Percentiles rank a stretch among this genome's conserved stretches.
phyloP scores from a whole-genome alignment of 257 asterid species.

The Solanum corneliomulleri region DNA sequence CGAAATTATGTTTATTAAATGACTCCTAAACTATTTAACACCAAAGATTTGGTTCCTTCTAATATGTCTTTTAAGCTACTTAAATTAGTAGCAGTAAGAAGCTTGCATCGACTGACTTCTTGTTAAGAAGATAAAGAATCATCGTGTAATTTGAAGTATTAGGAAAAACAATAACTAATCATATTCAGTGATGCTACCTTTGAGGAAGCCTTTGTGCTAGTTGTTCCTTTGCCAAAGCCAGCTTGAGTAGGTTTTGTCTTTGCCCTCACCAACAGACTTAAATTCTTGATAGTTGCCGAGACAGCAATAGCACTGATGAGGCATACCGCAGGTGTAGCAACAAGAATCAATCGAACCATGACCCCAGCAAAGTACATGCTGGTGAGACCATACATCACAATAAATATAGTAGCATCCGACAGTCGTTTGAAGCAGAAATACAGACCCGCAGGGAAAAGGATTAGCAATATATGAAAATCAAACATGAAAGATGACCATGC shows the following conservation, averaged over 20 bases:
- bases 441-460: slow-evolving; percentile 95
- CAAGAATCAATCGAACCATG: slow-evolving; percentile 96
- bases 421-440: slow-evolving; percentile 98
- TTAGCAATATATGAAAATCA: slow-evolving; percentile 76
- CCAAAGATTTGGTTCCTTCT: background rate
- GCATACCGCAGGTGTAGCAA: slow-evolving; percentile 98
- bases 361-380: slow-evolving; percentile 99
- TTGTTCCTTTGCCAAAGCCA: slow-evolving; percentile 62
- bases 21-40: background rate
- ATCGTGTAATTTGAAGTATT: background rate
- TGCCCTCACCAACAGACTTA: slow-evolving; percentile 75
- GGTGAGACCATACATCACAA: slow-evolving; percentile 95
- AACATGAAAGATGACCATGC: slow-evolving; percentile 99
- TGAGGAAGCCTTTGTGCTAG: slow-evolving; percentile 59
- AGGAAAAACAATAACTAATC: background rate
- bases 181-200: slow-evolving; percentile 37
- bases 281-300: slow-evolving; percentile 87
- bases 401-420: slow-evolving; percentile 90
- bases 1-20: background rate
- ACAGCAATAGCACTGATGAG: slow-evolving; percentile 97
- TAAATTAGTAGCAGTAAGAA: background rate
- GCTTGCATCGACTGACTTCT: background rate
- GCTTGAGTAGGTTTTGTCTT: slow-evolving; percentile 43
- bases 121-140: background rate
- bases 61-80: background rate